Percentiles rank a stretch among this genome's conserved stretches.
Conservation (phyloP, 495 filamentous ascomycete species). For the Zalerion maritima region DNA sequence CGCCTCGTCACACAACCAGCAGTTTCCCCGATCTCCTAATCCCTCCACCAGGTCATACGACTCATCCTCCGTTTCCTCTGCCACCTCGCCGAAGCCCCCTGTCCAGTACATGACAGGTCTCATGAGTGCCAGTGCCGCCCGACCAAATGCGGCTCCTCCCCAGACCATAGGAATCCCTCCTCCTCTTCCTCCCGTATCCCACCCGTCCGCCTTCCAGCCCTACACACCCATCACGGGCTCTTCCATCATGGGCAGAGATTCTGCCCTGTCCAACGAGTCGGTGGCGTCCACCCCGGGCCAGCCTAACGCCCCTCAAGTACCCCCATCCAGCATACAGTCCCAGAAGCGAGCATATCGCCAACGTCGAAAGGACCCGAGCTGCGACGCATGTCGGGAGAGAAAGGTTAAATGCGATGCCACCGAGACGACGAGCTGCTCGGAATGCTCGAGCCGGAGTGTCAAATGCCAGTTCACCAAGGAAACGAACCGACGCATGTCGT, state of each 20-base stretch:
- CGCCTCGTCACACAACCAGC: slow-evolving; percentile 34
- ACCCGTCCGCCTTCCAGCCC: slow-evolving; percentile 20
- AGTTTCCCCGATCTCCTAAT: slow-evolving; percentile 40
- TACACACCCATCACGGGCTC: slow-evolving; percentile 32
- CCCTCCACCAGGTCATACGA: slow-evolving; percentile 38
- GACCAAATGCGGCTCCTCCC: slow-evolving; percentile 21
- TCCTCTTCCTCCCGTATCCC: slow-evolving; percentile 15
- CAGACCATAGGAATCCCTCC: slow-evolving; percentile 31
- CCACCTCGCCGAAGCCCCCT: slow-evolving; percentile 35
- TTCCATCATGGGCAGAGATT: slow-evolving; percentile 38
- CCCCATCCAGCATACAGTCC: slow-evolving; percentile 31
- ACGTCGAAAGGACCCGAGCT: slow-evolving; percentile 89
- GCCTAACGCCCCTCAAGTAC: slow-evolving; percentile 25
- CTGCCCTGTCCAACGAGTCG: slow-evolving; percentile 36
- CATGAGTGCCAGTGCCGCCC: slow-evolving; percentile 25
- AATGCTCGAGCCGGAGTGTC: slow-evolving; percentile 87
- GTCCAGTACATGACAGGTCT: slow-evolving; percentile 30
- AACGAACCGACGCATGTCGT: slow-evolving; percentile 96
- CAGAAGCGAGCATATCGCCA: slow-evolving; percentile 95
- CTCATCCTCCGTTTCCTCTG: slow-evolving; percentile 39
- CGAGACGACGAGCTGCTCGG: slow-evolving; percentile 86
- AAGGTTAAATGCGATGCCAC: slow-evolving; percentile 99
- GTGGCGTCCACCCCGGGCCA: slow-evolving; percentile 34
- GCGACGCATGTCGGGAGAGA: slow-evolving; percentile 90
- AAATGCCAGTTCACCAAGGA: slow-evolving; percentile 99